Evolutionary conservation across 305 asterid species (phyloP), one percentile per base, ranked within the genome.

Genomic region (Striga hermonthica): DNA sequence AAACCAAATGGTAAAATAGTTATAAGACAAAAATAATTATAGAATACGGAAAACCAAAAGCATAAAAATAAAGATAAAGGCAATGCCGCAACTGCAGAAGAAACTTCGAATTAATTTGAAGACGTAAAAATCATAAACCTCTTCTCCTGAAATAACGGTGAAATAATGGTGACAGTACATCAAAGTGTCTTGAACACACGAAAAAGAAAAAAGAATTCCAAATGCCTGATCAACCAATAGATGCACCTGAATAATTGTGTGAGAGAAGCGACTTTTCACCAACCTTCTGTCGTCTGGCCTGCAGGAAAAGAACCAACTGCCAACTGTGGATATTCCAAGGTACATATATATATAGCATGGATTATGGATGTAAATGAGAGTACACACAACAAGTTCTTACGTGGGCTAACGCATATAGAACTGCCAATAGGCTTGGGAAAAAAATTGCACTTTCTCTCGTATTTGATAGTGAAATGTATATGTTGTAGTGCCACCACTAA

Each of bases 221-320:
- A 43, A 48, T 62, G 57, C 54, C 41, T 53, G 31, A 22, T 22
- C 31, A 22, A 22, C 31, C 1, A 22, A 0, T 22, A 0, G 1
- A 22, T 22, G 31, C 72, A 83, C 99, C 99, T 90, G 97, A 70
- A 85, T 55, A 72, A 93, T 83, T 10, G 85, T 84, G 59, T 49
- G 97, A 93, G 49, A 93, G 86, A 71, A 87, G 81, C 11, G 95
- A 87, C 81, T 90, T 93, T 79, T 93, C 99, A 69, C 96, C 97
- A 78, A 83, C 91, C 80, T 93, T 90, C 75, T 82, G 95, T 15
- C 74, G 80, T 81, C 95, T 82, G 76, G 86, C 83, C 99, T 93
- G 87, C 79, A 79, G 28, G 76, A 65, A 58, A 41, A 61, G 60
- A 43, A 2, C 31, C 31, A 22, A 2, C 31, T 22, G 8, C 31